Evolutionary conservation across 345 rosid genomes (phyloP).

Genomic region (Triadica sebifera): DNA sequence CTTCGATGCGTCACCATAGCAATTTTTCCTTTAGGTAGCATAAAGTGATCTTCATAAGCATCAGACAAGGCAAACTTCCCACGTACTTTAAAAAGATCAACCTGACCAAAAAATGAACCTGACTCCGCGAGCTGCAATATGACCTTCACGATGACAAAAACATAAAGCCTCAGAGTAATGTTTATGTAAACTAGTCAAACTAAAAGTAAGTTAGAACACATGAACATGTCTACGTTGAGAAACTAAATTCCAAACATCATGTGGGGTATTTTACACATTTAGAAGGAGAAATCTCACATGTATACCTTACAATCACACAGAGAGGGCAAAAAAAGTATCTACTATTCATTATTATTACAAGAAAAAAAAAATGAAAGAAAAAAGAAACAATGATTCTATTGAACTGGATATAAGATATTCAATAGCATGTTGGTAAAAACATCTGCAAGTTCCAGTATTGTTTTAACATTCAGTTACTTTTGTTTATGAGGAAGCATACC

Average conservation of each 20-base stretch:
- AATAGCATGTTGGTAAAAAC: background rate
- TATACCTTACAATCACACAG: too few species aligned
- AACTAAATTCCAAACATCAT: too few species aligned
- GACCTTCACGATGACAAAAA: constrained; percentile 52
- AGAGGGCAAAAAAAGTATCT: too few species aligned
- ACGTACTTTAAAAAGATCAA: constrained; percentile 95
- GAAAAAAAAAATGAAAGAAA: too few species aligned
- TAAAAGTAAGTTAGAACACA: too few species aligned
- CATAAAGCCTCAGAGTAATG: constrained; percentile 12
- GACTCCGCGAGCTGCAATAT: constrained; percentile 95
- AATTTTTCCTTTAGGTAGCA: constrained; percentile 76
- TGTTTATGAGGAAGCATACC: background rate
- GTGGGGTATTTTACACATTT: too few species aligned
- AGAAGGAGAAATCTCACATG: too few species aligned
- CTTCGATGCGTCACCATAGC: constrained; percentile 78
- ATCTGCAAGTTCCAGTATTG: background rate
- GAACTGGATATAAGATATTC: too few species aligned
- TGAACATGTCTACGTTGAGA: too few species aligned
- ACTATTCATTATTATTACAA: too few species aligned
- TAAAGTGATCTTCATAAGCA: constrained; percentile 92
- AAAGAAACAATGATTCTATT: too few species aligned
- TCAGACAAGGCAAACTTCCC: constrained; percentile 96
- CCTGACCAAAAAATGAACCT: constrained; percentile 88
- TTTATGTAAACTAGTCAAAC: background rate
- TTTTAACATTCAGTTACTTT: background rate